Percentiles rank a stretch among this genome's conserved stretches.
These are phyloP conservation scores for Suillus lakei DNA, from an alignment of 768 basidiomycete genomes.

Conservation along the genomic window DNA sequence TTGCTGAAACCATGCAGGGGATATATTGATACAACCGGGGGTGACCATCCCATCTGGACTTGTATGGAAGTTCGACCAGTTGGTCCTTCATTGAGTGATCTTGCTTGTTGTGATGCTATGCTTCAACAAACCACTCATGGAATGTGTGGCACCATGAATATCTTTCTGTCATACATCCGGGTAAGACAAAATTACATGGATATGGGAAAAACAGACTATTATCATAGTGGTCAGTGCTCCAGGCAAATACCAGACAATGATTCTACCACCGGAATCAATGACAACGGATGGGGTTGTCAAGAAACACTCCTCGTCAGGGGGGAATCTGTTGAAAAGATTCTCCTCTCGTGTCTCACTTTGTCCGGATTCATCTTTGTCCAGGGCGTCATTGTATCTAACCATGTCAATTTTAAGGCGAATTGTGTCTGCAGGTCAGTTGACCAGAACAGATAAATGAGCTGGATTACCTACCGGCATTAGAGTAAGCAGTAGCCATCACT, in stretches of 20 bases:
- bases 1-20: slow-evolving; percentile 3
- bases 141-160: neutral
- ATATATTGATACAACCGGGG: slow-evolving; percentile 1
- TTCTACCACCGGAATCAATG: neutral
- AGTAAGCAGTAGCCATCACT: neutral
- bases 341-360: neutral
- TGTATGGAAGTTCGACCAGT: neutral
- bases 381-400: neutral
- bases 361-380: neutral
- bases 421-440: neutral
- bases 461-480: neutral
- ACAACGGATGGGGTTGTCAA: neutral
- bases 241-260: slow-evolving; percentile 1
- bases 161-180: neutral
- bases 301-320: neutral
- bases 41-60: neutral
- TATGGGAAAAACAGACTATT: neutral
- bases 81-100: neutral
- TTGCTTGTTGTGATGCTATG: neutral
- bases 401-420: neutral
- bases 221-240: neutral
- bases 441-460: neutral
- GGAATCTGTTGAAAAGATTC: neutral
- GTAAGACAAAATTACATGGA: neutral
- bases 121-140: neutral